Evolutionary conservation across 1,284 basidiomycete genomes (phyloP).

Genomic region (Irpex lacteus): DNA sequence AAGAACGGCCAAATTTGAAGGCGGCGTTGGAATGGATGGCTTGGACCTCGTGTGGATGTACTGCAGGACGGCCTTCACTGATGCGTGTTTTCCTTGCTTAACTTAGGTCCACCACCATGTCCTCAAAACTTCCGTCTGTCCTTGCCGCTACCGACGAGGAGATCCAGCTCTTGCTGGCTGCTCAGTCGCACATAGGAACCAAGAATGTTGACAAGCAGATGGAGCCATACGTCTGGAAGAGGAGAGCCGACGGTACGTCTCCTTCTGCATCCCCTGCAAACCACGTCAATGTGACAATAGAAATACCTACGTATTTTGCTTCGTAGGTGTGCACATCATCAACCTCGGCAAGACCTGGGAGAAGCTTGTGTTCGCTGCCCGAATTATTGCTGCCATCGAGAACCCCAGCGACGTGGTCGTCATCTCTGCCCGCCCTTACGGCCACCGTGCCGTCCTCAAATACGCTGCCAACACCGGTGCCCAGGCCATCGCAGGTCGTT

Average conservation of each 20-base stretch:
- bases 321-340: conserved; percentile 86
- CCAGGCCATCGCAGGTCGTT: conserved; percentile 97
- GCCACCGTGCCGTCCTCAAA: conserved; percentile 99
- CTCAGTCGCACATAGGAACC: conserved; percentile 94
- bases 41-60: conserved; percentile 29
- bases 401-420: conserved; percentile 98
- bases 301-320: not conserved
- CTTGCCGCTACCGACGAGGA: conserved; percentile 96
- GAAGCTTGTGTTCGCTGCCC: conserved; percentile 94
- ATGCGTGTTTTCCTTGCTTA: conserved; percentile 16
- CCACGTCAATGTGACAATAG: not conserved
- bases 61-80: conserved; percentile 7
- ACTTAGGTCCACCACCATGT: conserved; percentile 42
- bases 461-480: conserved; percentile 98
- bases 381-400: conserved; percentile 93
- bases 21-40: conserved; percentile 30
- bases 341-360: conserved; percentile 99
- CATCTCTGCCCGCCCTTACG: conserved; percentile 97
- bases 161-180: conserved; percentile 92
- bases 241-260: conserved; percentile 85
- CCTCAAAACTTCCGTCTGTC: conserved; percentile 91
- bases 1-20: conserved; percentile 28
- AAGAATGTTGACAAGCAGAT: conserved; percentile 99
- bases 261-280: not conserved
- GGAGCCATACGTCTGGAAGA: conserved; percentile 97